Conservation (phyloP, 2,329 filamentous ascomycete species). For the Sclerotinia nivalis region DNA sequence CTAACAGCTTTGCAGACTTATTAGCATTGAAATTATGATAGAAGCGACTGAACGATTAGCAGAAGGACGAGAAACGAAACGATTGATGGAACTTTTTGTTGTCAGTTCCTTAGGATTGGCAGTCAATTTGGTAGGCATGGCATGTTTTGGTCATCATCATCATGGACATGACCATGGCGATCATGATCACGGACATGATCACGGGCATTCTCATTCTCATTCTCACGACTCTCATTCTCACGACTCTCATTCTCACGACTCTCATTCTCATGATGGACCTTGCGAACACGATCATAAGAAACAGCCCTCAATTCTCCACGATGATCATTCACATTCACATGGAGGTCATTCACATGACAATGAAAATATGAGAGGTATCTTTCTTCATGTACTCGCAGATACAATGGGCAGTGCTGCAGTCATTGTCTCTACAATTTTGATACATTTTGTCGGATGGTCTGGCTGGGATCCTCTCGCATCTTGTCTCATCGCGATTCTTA, state of each 20-base stretch:
- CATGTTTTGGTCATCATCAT: slow-evolving; percentile 46
- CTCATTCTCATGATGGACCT: not conserved
- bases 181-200: slow-evolving; percentile 43
- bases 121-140: slow-evolving; percentile 89
- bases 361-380: slow-evolving; percentile 98
- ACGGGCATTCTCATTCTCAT: slow-evolving; percentile 37
- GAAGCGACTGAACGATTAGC: slow-evolving; percentile 87
- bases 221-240: slow-evolving; percentile 37
- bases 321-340: slow-evolving; percentile 40
- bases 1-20: slow-evolving; percentile 59
- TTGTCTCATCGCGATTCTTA: slow-evolving; percentile 88
- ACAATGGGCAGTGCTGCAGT: slow-evolving; percentile 93
- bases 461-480: slow-evolving; percentile 95
- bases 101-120: slow-evolving; percentile 84
- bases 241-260: slow-evolving; percentile 35
- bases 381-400: slow-evolving; percentile 91
- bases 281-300: slow-evolving; percentile 37
- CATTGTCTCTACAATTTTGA: slow-evolving; percentile 85
- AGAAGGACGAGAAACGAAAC: slow-evolving; percentile 79
- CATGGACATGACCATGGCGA: slow-evolving; percentile 44
- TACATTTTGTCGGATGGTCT: slow-evolving; percentile 84
- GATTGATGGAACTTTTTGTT: slow-evolving; percentile 81
- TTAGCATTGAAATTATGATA: slow-evolving; percentile 94
- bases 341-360: slow-evolving; percentile 64
- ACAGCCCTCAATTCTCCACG: slow-evolving; percentile 22